Conservation (phyloP, 2,329 filamentous ascomycete species). For the Pseudogymnoascus sp. region DNA sequence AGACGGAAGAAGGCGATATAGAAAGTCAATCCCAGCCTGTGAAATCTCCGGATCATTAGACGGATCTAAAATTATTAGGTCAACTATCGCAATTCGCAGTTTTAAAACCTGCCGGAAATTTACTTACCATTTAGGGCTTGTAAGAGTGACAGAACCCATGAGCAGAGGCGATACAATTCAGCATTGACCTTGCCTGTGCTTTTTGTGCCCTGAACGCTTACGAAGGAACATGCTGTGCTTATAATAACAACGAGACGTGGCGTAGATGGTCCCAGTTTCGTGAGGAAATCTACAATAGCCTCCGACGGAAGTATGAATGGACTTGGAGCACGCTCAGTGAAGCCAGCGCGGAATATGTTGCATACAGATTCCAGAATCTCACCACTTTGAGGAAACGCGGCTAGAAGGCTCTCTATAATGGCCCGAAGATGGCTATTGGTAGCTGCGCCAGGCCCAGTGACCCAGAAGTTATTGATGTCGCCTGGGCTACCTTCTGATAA, state of each 20-base stretch:
- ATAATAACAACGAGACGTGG: constrained; percentile 63
- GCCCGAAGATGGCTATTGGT: constrained; percentile 45
- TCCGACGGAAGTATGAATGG: constrained; percentile 68
- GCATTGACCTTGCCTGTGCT: constrained; percentile 37
- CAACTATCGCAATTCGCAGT: constrained; percentile 5
- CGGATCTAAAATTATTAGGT: constrained; percentile 35
- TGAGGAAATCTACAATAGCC: constrained; percentile 59
- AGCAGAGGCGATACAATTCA: constrained; percentile 46
- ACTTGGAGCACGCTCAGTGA: constrained; percentile 64
- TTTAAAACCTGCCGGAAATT: background rate
- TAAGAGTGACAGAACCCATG: constrained; percentile 56
- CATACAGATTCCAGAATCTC: constrained; percentile 69
- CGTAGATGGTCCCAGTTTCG: constrained; percentile 49
- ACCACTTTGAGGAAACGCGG: constrained; percentile 49
- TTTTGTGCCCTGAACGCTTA: constrained; percentile 49
- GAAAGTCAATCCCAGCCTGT: constrained; percentile 66
- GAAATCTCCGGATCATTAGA: constrained; percentile 63
- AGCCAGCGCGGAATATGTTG: constrained; percentile 63
- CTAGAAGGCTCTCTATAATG: constrained; percentile 42
- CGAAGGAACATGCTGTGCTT: constrained; percentile 62
- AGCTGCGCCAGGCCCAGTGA: constrained; percentile 37
- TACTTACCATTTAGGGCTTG: constrained; percentile 51
- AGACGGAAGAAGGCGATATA: constrained; percentile 54
- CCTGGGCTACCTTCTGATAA: constrained; percentile 43
- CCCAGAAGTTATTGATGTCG: constrained; percentile 40